Conservation (phyloP, 2,329 filamentous ascomycete species). For the Xylariales sp. region DNA sequence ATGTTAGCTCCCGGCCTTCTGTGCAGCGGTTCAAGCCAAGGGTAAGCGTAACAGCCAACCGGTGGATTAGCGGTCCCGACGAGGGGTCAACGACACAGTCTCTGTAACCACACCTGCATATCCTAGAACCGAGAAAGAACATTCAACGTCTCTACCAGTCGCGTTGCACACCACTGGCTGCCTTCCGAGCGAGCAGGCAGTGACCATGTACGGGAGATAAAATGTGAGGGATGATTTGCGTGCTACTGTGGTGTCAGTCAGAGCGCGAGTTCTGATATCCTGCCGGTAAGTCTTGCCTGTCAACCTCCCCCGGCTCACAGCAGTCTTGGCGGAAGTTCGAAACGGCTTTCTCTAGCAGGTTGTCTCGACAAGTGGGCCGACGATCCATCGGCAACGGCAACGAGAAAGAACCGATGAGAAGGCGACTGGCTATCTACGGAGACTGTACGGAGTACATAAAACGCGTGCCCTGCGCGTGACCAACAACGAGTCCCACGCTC, state of each 20-base stretch:
- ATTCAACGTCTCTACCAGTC: constrained; percentile 22
- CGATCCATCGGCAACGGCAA: constrained; percentile 21
- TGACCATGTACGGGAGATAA: constrained; percentile 13
- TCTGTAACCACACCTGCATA: constrained; percentile 36
- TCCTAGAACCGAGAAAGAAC: constrained; percentile 21
- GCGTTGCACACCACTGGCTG: constrained; percentile 13
- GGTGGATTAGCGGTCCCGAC: constrained; percentile 28
- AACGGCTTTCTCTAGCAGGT: constrained; percentile 16
- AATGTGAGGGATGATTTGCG: constrained; percentile 21
- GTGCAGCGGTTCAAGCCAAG: constrained; percentile 22
- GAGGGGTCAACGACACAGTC: constrained; percentile 26
- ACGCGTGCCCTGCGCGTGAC: constrained; percentile 3
- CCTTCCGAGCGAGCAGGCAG: constrained; percentile 5
- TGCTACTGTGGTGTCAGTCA: constrained; percentile 10
- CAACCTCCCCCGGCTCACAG: constrained; percentile 15
- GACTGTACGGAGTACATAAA: background rate
- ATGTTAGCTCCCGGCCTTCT: constrained; percentile 14
- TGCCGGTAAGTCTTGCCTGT: constrained; percentile 26
- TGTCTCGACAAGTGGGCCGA: constrained; percentile 29
- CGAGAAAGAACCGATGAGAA: constrained; percentile 9
- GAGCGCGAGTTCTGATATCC: constrained; percentile 10
- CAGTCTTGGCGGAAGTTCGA: constrained; percentile 34
- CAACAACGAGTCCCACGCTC: constrained; percentile 18
- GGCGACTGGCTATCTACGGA: background rate
- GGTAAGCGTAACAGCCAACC: constrained; percentile 26